Evolutionary conservation across 73 alveolate species (phyloP), one percentile per base, ranked within the genome.

Genomic region (Blepharisma japonicum): DNA sequence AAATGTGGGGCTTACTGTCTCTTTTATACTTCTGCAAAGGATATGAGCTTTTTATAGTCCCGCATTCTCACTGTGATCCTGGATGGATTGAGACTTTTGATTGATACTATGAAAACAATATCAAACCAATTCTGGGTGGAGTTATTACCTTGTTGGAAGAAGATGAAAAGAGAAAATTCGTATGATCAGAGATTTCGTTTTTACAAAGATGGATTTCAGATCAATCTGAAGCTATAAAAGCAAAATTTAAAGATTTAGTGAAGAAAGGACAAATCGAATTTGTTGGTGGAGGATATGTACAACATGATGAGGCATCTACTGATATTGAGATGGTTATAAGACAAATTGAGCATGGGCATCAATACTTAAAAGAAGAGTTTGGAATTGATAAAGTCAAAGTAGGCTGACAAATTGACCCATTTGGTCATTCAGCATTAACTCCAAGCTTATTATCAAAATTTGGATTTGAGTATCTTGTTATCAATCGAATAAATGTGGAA

Each of bases 281-380:
- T 66, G 98, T 94, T 0, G 93, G 94, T 45, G 99, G 98, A 6
- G 97, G 98, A 23, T 95, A 94, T 94, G 95, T 95, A 6, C 81
- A 85, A 84, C 80, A 86, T 77, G 99, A 95, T 87, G 97, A 95
- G 77, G 94, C 97, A 14, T 68, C 87, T 45, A 84, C 95, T 50
- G 89, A 86, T 45, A 82, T 86, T 77, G 78, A 77, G 53, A 14
- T 61, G 38, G 74, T 39, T 9, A 61, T 61, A 18, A 81, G 80
- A 46, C 79, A 88, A 55, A 77, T 91, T 68, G 86, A 92, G 80
- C 74, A 86, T 5, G 98, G 98, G 5, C 87, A 78, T 76, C 86
- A 81, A 55, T 94, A 82, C 80, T 82, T 94, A 45, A 50, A 56
- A 23, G 91, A 88, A 53, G 94, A 90, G 76, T 91, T 94, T 81